Conservation (phyloP, 2,329 filamentous ascomycete genomes). For the Juglanconis sp. region DNA sequence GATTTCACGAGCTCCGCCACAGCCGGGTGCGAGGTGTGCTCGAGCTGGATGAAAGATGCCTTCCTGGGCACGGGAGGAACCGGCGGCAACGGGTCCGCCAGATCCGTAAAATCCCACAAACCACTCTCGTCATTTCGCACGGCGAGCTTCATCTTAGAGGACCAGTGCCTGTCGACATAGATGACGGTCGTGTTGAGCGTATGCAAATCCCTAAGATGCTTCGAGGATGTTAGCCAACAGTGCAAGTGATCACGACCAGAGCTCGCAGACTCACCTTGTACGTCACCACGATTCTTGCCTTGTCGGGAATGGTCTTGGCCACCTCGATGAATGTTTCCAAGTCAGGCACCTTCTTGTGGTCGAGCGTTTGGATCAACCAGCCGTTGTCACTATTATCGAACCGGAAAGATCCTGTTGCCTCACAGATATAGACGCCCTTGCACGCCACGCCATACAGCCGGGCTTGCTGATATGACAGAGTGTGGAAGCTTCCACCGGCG, state of each 20-base stretch:
- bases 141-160: slow-evolving; percentile 88
- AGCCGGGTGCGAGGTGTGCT: slow-evolving; percentile 81
- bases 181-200: slow-evolving; percentile 91
- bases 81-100: slow-evolving; percentile 77
- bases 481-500: slow-evolving; percentile 90
- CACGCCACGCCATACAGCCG: slow-evolving; percentile 89
- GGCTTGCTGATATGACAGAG: slow-evolving; percentile 97
- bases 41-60: slow-evolving; percentile 88
- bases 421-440: slow-evolving; percentile 90
- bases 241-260: background rate
- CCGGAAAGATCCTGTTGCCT: slow-evolving; percentile 84
- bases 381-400: slow-evolving; percentile 69
- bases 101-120: slow-evolving; percentile 89
- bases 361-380: slow-evolving; percentile 89
- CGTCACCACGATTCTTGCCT: slow-evolving; percentile 82
- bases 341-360: slow-evolving; percentile 87
- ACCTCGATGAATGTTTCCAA: slow-evolving; percentile 87
- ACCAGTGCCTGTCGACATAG: slow-evolving; percentile 93
- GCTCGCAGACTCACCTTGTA: slow-evolving; percentile 46
- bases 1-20: slow-evolving; percentile 93
- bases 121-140: slow-evolving; percentile 86
- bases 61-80: slow-evolving; percentile 68
- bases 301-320: slow-evolving; percentile 80
- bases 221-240: slow-evolving; percentile 30
- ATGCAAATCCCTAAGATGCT: slow-evolving; percentile 90